Evolutionary conservation across 1,139 yeast genomes (phyloP), one percentile per base, ranked within the genome.

Genomic region (Candida albicans): DNA sequence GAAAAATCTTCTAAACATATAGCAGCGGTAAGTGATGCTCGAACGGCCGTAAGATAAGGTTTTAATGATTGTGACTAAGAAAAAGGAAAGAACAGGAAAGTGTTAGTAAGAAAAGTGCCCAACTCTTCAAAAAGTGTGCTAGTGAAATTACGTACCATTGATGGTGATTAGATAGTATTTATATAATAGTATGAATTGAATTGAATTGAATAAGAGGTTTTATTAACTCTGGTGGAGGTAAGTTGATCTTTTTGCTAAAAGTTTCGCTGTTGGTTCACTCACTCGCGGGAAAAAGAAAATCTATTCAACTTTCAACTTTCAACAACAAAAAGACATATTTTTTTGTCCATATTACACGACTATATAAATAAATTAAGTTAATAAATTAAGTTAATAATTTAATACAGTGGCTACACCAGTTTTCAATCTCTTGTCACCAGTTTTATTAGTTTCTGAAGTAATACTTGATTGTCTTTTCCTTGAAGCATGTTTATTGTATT

Each of bases 11-110:
- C 95, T 53, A 93, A 74, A 57, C 96, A 89, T 42, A 93, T 76
- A n/a, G 98, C 96, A 8, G 97, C 97, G 13, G 96, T 89, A 56
- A 93, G 77, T 25, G 99, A 90, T 47, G 87, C 81, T 64, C 99
- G 84, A 26, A 93, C 99, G 1, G 98, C 97, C 8, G 89, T 85
- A 47, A 93, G 77, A 60, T 93, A 93, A 50, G 99, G 99, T 57
- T 93, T 89, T 50, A 93, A 79, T 5, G 99, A 93, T 81, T 93
- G 99, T 2, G 95, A 85, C 93, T 73, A 30, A 14, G 13, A 25
- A 8, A 18, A 15, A 18, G n/a, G 29, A 10, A 27, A 26, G 6
- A 42, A 40, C 41, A 41, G 47, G 35, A 41, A 2, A 9, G 33
- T 13, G 11, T 18, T 14, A n/a, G 9, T 34, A 28, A 7, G 7